These are phyloP conservation scores for Pholiota conissans DNA, from an alignment of 768 basidiomycete species.

Conservation along the genomic window DNA sequence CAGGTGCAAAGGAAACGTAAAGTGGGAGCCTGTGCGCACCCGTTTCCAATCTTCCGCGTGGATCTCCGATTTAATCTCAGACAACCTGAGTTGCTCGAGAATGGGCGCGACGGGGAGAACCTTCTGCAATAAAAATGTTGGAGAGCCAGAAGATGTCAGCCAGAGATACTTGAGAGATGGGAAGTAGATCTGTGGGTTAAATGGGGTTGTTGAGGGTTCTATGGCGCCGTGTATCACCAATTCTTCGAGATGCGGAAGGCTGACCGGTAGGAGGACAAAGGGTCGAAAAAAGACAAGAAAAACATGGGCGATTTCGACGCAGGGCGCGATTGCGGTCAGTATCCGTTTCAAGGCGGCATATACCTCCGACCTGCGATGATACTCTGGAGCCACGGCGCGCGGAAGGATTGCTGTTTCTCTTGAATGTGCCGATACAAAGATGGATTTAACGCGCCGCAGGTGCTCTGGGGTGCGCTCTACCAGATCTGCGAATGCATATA, in stretches of 20 bases:
- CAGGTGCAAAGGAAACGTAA: slow-evolving; percentile 7
- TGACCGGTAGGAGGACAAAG: slow-evolving; percentile 22
- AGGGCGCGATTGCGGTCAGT: slow-evolving; percentile 15
- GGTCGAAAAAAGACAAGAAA: slow-evolving; percentile 23
- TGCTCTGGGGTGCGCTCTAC: slow-evolving; percentile 20
- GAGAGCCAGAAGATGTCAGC: slow-evolving; percentile 17
- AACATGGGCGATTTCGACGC: slow-evolving; percentile 18
- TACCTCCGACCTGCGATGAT: slow-evolving; percentile 10
- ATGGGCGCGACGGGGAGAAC: slow-evolving; percentile 15
- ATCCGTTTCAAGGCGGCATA: slow-evolving; percentile 19
- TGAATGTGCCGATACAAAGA: slow-evolving; percentile 21
- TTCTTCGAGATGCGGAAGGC: slow-evolving; percentile 18
- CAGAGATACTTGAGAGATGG: slow-evolving; percentile 16
- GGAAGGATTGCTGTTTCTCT: slow-evolving; percentile 16
- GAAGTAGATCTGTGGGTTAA: slow-evolving; percentile 10
- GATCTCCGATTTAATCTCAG: slow-evolving; percentile 17
- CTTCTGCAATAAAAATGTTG: slow-evolving; percentile 14
- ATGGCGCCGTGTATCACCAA: slow-evolving; percentile 21
- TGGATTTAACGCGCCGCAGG: slow-evolving; percentile 16
- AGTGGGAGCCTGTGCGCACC: neutral
- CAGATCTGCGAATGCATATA: slow-evolving; percentile 25
- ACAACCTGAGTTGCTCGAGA: slow-evolving; percentile 19
- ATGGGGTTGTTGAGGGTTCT: slow-evolving; percentile 10
- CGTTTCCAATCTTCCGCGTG: slow-evolving; percentile 14
- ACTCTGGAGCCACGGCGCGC: slow-evolving; percentile 18